Percentiles rank a stretch among this genome's conserved stretches.
phyloP scores from a whole-genome alignment of 2,329 filamentous ascomycete species.

The Penicillium capsulatum region DNA sequence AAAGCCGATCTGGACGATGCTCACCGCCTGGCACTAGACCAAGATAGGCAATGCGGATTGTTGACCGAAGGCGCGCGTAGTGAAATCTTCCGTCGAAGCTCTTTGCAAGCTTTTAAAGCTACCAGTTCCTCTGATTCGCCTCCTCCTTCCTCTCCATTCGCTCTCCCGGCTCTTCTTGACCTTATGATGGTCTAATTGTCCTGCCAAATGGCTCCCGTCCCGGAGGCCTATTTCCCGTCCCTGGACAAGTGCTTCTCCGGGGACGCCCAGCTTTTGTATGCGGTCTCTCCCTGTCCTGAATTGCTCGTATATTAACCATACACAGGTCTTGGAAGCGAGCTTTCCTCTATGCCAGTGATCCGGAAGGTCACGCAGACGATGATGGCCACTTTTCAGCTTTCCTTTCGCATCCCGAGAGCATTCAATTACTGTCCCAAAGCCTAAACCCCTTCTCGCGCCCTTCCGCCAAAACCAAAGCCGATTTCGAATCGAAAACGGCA shows the following conservation, averaged over 20 bases:
- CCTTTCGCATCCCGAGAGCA: constrained; percentile 65
- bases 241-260: constrained; percentile 80
- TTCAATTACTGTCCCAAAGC: constrained; percentile 64
- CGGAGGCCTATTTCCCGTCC: constrained; percentile 75
- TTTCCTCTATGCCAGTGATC: constrained; percentile 50
- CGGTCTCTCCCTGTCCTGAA: constrained; percentile 1
- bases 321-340: constrained; percentile 58
- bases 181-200: constrained; percentile 42
- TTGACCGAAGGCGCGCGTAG: constrained; percentile 32
- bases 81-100: constrained; percentile 31
- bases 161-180: constrained; percentile 10
- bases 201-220: constrained; percentile 62
- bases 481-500: constrained; percentile 79
- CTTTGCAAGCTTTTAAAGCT: constrained; percentile 22
- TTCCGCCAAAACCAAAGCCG: constrained; percentile 60
- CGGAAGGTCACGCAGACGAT: constrained; percentile 47
- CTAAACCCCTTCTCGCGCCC: constrained; percentile 63
- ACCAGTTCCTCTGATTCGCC: constrained; percentile 5
- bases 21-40: constrained; percentile 36
- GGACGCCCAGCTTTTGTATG: constrained; percentile 72
- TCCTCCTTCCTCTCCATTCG: constrained; percentile 5
- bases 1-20: constrained; percentile 1
- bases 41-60: constrained; percentile 35
- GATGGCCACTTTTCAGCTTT: constrained; percentile 61
- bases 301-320: constrained; percentile 20